phyloP scores from a whole-genome alignment of 1,139 yeast species.

The Arxiozyma slooffiae region DNA sequence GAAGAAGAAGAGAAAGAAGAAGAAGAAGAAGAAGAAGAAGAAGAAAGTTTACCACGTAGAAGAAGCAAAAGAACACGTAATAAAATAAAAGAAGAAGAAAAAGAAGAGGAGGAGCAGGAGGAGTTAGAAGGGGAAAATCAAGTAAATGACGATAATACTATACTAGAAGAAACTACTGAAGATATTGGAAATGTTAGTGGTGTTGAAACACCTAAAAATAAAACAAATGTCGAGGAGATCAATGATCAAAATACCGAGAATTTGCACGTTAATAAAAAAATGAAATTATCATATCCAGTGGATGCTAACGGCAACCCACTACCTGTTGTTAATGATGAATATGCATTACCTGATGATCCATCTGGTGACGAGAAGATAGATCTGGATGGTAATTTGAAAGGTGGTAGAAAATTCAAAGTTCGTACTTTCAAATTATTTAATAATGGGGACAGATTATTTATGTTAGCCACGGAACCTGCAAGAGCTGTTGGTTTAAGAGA shows the following conservation, averaged over 20 bases:
- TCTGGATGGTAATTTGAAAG: conserved; percentile 55
- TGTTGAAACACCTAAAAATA: conserved; percentile 1
- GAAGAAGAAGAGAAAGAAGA: conserved; percentile 11
- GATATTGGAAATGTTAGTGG: conserved; percentile 10
- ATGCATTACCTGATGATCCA: conserved; percentile 67
- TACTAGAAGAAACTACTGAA: background rate
- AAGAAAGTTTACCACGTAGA: conserved; percentile 16
- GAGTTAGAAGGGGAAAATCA: background rate
- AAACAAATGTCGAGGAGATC: conserved; percentile 10
- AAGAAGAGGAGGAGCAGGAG: conserved; percentile 1
- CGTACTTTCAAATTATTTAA: conserved; percentile 72
- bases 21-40: conserved; percentile 2
- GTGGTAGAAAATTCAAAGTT: conserved; percentile 71
- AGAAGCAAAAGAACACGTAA: conserved; percentile 17
- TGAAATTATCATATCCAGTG: conserved; percentile 16
- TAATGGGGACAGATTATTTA: conserved; percentile 63
- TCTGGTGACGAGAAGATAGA: conserved; percentile 72
- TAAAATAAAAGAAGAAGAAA: background rate
- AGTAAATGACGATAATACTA: background rate
- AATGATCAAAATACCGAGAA: conserved; percentile 12
- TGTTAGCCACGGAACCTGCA: conserved; percentile 95
- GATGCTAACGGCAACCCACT: conserved; percentile 40
- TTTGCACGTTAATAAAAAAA: background rate
- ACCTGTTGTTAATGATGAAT: conserved; percentile 66
- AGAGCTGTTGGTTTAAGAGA: conserved; percentile 91